These are phyloP conservation scores for Lipomyces starkeyi DNA, from an alignment of 805 yeast genomes.

Conservation along the genomic window DNA sequence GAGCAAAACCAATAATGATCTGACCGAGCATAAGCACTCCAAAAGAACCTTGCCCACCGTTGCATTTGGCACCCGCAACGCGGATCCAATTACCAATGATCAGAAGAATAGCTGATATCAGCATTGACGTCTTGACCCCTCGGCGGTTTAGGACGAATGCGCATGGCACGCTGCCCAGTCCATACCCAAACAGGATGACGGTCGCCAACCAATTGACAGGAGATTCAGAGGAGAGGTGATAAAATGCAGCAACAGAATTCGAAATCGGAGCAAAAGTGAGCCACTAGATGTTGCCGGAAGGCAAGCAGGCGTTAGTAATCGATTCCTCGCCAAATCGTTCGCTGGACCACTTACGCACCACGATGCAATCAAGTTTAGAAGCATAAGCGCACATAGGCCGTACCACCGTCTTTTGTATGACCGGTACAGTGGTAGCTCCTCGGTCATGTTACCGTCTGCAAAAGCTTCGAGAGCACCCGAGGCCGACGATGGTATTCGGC, in stretches of 20 bases:
- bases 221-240: constrained; percentile 37
- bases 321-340: not conserved
- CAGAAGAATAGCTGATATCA: constrained; percentile 39
- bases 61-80: constrained; percentile 42
- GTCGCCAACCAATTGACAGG: constrained; percentile 48
- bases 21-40: constrained; percentile 47
- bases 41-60: constrained; percentile 36
- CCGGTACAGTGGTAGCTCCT: constrained; percentile 31
- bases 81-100: constrained; percentile 45
- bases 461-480: not conserved
- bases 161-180: constrained; percentile 42
- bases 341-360: constrained; percentile 41
- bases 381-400: constrained; percentile 43
- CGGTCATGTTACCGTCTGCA: not conserved
- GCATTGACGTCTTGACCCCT: constrained; percentile 40
- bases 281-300: constrained; percentile 36
- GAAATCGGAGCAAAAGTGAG: constrained; percentile 46
- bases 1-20: constrained; percentile 46
- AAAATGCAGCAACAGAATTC: constrained; percentile 39
- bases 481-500: not conserved
- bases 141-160: constrained; percentile 39
- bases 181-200: constrained; percentile 44
- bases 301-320: not conserved
- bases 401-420: constrained; percentile 46
- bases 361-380: constrained; percentile 43